A percentile compares a stretch with the other conserved stretches of the same genome.
Evolutionary conservation across 1,284 basidiomycete genomes (phyloP).

Genomic region (Vanrija pseudolonga): DNA sequence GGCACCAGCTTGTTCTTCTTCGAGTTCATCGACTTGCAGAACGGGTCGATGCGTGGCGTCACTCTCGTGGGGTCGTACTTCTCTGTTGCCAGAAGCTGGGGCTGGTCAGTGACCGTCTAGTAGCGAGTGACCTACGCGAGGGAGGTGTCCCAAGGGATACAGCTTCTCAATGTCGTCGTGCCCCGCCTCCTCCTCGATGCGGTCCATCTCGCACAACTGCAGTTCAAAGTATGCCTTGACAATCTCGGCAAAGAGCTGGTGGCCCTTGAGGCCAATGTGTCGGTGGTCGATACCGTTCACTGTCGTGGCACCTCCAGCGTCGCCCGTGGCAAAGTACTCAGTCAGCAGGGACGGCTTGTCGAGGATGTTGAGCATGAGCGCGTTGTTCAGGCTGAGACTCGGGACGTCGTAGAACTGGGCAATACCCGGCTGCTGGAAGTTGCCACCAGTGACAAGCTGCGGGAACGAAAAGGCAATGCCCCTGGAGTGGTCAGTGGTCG

Average conservation of each 20-base stretch:
- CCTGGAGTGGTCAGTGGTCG: slow-evolving; percentile 6
- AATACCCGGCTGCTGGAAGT: slow-evolving; percentile 14
- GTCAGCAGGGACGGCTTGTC: slow-evolving; percentile 15
- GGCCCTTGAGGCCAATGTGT: slow-evolving; percentile 22
- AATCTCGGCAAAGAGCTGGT: slow-evolving; percentile 28
- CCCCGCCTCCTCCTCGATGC: slow-evolving; percentile 13
- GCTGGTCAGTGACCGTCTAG: slow-evolving; percentile 21
- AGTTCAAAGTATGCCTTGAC: slow-evolving; percentile 32
- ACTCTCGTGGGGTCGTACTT: neutral
- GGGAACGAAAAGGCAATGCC: slow-evolving; percentile 33
- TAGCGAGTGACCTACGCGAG: neutral
- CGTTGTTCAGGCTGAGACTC: slow-evolving; percentile 31
- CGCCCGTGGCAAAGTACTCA: slow-evolving; percentile 23
- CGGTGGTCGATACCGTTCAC: slow-evolving; percentile 27
- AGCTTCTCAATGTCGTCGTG: slow-evolving; percentile 13
- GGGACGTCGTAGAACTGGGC: slow-evolving; percentile 41
- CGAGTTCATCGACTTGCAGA: slow-evolving; percentile 31
- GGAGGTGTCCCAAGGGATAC: slow-evolving; percentile 18
- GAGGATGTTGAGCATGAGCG: slow-evolving; percentile 23
- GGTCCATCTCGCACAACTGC: slow-evolving; percentile 35
- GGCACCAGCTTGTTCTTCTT: slow-evolving; percentile 26
- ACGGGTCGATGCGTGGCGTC: slow-evolving; percentile 16
- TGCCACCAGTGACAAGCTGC: slow-evolving; percentile 27
- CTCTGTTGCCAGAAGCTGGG: neutral
- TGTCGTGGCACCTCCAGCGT: slow-evolving; percentile 11